Percentiles rank a stretch among this genome's conserved stretches.
These are phyloP conservation scores for Sclerotinia sclerotiorum DNA, from an alignment of 2,329 filamentous ascomycete species.

Conservation along the genomic window DNA sequence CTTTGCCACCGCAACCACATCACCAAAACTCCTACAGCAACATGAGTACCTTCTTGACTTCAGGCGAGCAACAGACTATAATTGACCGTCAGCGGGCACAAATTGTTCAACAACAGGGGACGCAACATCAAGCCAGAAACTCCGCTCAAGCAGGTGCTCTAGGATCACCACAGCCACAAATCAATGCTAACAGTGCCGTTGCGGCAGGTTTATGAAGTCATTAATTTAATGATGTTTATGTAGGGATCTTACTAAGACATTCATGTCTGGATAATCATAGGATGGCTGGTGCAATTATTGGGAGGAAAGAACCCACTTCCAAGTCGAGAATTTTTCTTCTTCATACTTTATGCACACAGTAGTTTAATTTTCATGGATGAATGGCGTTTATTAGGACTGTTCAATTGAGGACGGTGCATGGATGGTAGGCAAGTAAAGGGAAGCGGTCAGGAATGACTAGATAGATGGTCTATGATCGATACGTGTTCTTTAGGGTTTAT, in stretches of 20 bases:
- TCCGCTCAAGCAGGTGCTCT: slow-evolving; percentile 35
- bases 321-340: slow-evolving; percentile 8
- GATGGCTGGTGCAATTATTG: slow-evolving; percentile 3
- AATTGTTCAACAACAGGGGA: slow-evolving; percentile 40
- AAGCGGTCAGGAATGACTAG: slow-evolving; percentile 10
- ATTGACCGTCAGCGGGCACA: slow-evolving; percentile 43
- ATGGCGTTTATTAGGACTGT: slow-evolving; percentile 14
- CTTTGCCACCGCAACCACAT: slow-evolving; percentile 10
- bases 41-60: slow-evolving; percentile 39
- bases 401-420: slow-evolving; percentile 3
- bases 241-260: neutral
- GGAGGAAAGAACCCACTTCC: neutral
- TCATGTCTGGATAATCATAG: slow-evolving; percentile 17
- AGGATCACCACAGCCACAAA: slow-evolving; percentile 33
- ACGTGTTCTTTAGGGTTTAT: slow-evolving; percentile 6
- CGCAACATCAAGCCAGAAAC: slow-evolving; percentile 38
- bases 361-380: slow-evolving; percentile 21
- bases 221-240: slow-evolving; percentile 12
- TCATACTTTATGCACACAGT: slow-evolving; percentile 8
- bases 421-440: slow-evolving; percentile 13
- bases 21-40: slow-evolving; percentile 25
- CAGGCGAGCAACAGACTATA: slow-evolving; percentile 41
- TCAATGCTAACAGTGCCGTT: slow-evolving; percentile 34
- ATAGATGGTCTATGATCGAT: slow-evolving; percentile 21
- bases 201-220: slow-evolving; percentile 12